These are phyloP conservation scores for Trametes coccinea DNA, from an alignment of 768 basidiomycete genomes.

Conservation along the genomic window DNA sequence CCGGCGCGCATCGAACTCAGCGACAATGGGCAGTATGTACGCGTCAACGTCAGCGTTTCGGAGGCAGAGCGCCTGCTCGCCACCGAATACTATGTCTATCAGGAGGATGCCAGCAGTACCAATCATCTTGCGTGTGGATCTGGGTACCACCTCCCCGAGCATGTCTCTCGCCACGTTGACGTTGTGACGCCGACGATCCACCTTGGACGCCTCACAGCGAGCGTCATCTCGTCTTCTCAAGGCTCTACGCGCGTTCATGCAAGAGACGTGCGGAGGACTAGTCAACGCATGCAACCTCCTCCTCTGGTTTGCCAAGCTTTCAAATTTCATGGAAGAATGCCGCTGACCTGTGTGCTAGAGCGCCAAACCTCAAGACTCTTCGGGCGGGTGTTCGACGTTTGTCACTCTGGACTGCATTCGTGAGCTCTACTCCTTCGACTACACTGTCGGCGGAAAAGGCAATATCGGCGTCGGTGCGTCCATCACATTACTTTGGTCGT, in stretches of 20 bases:
- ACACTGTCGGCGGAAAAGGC: conserved; percentile 24
- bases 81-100: conserved; percentile 59
- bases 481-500: not conserved
- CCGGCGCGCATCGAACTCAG: conserved; percentile 40
- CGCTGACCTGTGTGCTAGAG: no score
- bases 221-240: no score
- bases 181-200: conserved; percentile 72
- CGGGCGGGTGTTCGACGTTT: conserved; percentile 25
- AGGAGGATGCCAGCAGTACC: conserved; percentile 50
- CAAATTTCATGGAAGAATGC: not conserved
- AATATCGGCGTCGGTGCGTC: conserved; percentile 34
- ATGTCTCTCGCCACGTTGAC: conserved; percentile 60
- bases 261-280: conserved; percentile 6
- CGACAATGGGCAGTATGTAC: conserved; percentile 44
- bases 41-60: conserved; percentile 39
- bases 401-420: conserved; percentile 36
- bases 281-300: not conserved
- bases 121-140: conserved; percentile 58
- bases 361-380: no score
- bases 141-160: conserved; percentile 61
- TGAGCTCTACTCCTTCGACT: conserved; percentile 34
- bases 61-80: conserved; percentile 48
- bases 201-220: conserved; percentile 40
- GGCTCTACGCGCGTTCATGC: no score
- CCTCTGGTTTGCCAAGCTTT: conserved; percentile 16